Percentiles rank a stretch among this genome's conserved stretches.
These are phyloP conservation scores for Diaporthe capsici DNA, from an alignment of 2,329 filamentous ascomycete species.

Conservation along the genomic window DNA sequence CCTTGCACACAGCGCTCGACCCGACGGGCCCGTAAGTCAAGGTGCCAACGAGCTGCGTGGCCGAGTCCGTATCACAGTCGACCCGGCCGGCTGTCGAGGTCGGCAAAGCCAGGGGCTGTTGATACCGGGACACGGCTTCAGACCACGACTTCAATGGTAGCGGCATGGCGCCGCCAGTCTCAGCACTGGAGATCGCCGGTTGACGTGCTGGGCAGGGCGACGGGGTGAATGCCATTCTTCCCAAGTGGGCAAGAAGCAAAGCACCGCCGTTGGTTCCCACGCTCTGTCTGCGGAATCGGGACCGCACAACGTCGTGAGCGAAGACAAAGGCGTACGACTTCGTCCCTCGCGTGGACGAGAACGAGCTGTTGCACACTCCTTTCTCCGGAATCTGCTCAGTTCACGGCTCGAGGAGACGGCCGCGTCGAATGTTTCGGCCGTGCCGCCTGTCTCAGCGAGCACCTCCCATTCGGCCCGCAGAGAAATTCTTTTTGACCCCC, in stretches of 20 bases:
- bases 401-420: slow-evolving; percentile 7
- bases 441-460: slow-evolving; percentile 29
- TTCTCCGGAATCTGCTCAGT: background rate
- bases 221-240: background rate
- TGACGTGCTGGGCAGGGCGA: background rate
- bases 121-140: background rate
- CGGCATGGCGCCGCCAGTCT: slow-evolving; percentile 36
- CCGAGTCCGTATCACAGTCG: slow-evolving; percentile 8
- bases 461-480: slow-evolving; percentile 16
- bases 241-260: slow-evolving; percentile 28
- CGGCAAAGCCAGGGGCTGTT: background rate
- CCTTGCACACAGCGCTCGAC: slow-evolving; percentile 19
- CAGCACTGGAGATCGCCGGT: slow-evolving; percentile 19
- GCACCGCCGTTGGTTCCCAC: background rate
- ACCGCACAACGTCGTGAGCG: slow-evolving; percentile 16
- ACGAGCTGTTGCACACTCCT: slow-evolving; percentile 6
- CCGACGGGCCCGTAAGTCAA: background rate
- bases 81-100: slow-evolving; percentile 6
- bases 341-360: background rate
- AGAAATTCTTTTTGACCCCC: background rate
- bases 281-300: slow-evolving; percentile 3
- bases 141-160: slow-evolving; percentile 33
- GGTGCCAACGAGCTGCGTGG: background rate
- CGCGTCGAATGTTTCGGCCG: slow-evolving; percentile 26
- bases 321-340: background rate